Base-by-base conservation (phyloP, 2,329 filamentous ascomycete genomes). In the Neofusicoccum sp. region DNA sequence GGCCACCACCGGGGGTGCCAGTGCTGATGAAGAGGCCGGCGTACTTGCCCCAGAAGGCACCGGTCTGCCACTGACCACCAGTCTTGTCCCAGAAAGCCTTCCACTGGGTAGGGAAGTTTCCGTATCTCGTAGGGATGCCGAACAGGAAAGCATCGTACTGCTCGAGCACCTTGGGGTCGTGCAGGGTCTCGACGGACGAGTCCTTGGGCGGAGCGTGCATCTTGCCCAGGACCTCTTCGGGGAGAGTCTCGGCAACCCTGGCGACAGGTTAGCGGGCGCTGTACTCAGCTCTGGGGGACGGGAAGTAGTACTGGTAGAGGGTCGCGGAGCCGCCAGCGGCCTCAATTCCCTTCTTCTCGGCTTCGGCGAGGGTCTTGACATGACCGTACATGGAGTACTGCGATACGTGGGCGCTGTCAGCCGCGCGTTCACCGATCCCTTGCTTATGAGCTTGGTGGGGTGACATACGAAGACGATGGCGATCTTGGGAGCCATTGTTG, bases 61-160 rank as follows among this genome's bases (percentile, higher is more conserved):
- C 93, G 12, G 78, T 76, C 63, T 83, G 79, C 95, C 95, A 98
- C 77, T 95, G 89, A 68, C 84, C 82, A 71, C 93, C 93, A 26
- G 91, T 93, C 78, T 85, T 84, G 82, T 99, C 95, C 90, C 92
- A 96, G 83, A 92, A 93, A 43, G 86, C 73, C 83, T 95, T 97
- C 90, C 90, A 97, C 80, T 99, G 95, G 16, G 89, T 90, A 51
- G 93, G 93, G 84, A 96, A 96, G 86, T 96, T 98, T 70, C 95
- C 95, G 80, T 91, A 99, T 67, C 95, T 86, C 56, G 95, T 99
- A 63, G 95, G 95, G 75, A 98, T 95, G 67, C 95, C 95, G 70
- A 98, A 84, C 65, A 99, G 87, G 81, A 97, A 88, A 67, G 82
- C 95, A 72, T 98, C 93, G 80, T 96, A 98, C 58, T 80, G 65